phyloP scores from a whole-genome alignment of 148 eudicot genomes.

The Pharnaceum exiguum region DNA sequence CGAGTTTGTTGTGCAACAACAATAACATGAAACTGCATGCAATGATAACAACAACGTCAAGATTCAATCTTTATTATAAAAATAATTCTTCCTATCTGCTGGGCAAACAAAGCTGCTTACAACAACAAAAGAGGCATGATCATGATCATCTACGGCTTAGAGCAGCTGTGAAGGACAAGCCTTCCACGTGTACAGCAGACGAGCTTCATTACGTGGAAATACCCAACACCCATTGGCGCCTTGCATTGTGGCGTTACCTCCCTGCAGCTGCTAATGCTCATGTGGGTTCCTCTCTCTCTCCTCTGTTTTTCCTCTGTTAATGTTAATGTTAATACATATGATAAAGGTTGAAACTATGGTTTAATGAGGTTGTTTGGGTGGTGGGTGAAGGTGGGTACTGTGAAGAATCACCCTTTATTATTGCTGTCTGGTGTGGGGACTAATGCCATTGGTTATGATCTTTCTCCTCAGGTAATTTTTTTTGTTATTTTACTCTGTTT shows the following conservation, averaged over 20 bases:
- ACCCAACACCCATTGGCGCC: slow-evolving; percentile 50
- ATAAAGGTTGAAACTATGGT: neutral
- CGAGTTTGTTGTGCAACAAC: too few relatives aligned
- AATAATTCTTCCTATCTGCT: too few relatives aligned
- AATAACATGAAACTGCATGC: too few relatives aligned
- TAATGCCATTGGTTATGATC: slow-evolving; percentile 54
- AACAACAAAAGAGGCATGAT: too few relatives aligned
- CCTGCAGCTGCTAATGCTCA: slow-evolving; percentile 50
- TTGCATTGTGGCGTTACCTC: slow-evolving; percentile 84
- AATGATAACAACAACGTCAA: too few relatives aligned
- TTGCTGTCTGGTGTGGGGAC: slow-evolving; percentile 47
- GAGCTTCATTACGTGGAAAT: slow-evolving; percentile 77
- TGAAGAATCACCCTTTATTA: slow-evolving; percentile 43
- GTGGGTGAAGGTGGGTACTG: slow-evolving; percentile 20
- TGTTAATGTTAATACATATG: neutral
- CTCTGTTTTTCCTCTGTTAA: neutral
- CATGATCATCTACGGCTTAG: too few relatives aligned
- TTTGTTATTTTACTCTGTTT: neutral
- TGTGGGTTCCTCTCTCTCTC: neutral
- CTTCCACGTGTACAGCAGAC: slow-evolving; percentile 72
- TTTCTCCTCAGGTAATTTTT: slow-evolving; percentile 30
- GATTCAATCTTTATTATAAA: too few relatives aligned
- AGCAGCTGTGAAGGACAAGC: slow-evolving; percentile 37
- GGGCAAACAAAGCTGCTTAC: too few relatives aligned
- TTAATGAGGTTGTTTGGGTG: neutral